These are phyloP conservation scores for Agrocybe pediades DNA, from an alignment of 768 basidiomycete species.

Conservation along the genomic window DNA sequence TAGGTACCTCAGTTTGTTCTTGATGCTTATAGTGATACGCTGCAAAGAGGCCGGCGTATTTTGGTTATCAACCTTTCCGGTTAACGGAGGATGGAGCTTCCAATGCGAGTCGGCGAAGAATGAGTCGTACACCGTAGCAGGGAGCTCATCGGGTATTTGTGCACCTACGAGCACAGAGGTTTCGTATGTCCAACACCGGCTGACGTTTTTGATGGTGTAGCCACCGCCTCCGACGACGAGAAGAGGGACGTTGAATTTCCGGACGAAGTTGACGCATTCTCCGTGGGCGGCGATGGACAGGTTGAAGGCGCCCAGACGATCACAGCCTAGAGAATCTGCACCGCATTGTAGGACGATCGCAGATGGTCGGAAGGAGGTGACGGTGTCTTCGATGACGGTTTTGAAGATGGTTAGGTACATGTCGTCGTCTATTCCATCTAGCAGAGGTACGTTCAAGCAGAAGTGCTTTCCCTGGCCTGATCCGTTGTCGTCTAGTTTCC, in stretches of 20 bases:
- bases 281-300: slow-evolving; percentile 97
- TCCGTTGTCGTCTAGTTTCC: slow-evolving; percentile 93
- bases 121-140: slow-evolving; percentile 85
- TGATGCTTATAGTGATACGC: slow-evolving; percentile 81
- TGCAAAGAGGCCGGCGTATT: slow-evolving; percentile 85
- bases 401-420: slow-evolving; percentile 97
- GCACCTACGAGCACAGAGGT: slow-evolving; percentile 90
- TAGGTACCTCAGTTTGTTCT: slow-evolving; percentile 87
- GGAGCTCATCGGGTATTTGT: slow-evolving; percentile 83
- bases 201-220: slow-evolving; percentile 96
- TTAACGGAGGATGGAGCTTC: slow-evolving; percentile 91
- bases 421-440: slow-evolving; percentile 96
- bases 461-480: slow-evolving; percentile 91
- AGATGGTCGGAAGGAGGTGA: slow-evolving; percentile 84
- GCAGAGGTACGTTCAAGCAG: slow-evolving; percentile 90
- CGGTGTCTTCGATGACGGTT: slow-evolving; percentile 92
- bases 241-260: slow-evolving; percentile 88
- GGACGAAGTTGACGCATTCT: slow-evolving; percentile 96
- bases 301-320: slow-evolving; percentile 96
- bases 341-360: slow-evolving; percentile 96
- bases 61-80: slow-evolving; percentile 89
- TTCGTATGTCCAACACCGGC: slow-evolving; percentile 99
- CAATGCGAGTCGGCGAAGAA: slow-evolving; percentile 93
- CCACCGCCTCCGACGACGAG: slow-evolving; percentile 94
- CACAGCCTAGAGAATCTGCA: slow-evolving; percentile 94